Conservation (phyloP, 2,329 filamentous ascomycete genomes). For the Akanthomyces lecanii region DNA sequence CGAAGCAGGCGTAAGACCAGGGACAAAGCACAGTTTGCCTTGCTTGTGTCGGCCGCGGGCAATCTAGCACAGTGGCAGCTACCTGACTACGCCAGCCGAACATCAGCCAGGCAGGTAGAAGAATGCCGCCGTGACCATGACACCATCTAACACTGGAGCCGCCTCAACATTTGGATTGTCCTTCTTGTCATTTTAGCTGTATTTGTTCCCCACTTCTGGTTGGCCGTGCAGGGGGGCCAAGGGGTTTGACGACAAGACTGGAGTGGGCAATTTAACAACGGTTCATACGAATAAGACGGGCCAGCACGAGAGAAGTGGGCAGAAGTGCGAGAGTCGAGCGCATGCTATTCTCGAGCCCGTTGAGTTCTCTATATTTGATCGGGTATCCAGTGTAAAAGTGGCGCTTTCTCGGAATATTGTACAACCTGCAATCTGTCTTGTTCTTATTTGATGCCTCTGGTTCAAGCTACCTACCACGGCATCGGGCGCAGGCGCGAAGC, state of each 20-base stretch:
- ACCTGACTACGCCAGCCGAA: not conserved
- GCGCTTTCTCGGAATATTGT: not conserved
- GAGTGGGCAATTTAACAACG: not conserved
- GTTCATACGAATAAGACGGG: not conserved
- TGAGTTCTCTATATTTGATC: not conserved
- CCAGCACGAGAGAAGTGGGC: not conserved
- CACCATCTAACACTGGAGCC: not conserved
- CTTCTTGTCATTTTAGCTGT: not conserved
- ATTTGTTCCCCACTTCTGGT: not conserved
- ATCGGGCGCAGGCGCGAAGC: not conserved
- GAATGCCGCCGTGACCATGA: not conserved
- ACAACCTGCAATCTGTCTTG: not conserved
- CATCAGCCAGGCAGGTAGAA: not conserved
- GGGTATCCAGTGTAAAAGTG: no score
- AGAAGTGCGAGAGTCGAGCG: not conserved
- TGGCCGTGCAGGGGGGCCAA: conserved; percentile 3
- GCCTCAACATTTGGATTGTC: not conserved
- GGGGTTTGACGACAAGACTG: not conserved
- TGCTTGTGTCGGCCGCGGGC: not conserved
- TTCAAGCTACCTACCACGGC: not conserved
- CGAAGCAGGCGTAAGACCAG: not conserved
- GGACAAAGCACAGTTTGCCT: not conserved
- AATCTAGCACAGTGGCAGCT: not conserved
- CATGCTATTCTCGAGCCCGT: not conserved
- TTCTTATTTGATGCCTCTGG: not conserved